These are phyloP conservation scores for Aspergillus funiculosus DNA, from an alignment of 495 filamentous ascomycete species.

Conservation along the genomic window DNA sequence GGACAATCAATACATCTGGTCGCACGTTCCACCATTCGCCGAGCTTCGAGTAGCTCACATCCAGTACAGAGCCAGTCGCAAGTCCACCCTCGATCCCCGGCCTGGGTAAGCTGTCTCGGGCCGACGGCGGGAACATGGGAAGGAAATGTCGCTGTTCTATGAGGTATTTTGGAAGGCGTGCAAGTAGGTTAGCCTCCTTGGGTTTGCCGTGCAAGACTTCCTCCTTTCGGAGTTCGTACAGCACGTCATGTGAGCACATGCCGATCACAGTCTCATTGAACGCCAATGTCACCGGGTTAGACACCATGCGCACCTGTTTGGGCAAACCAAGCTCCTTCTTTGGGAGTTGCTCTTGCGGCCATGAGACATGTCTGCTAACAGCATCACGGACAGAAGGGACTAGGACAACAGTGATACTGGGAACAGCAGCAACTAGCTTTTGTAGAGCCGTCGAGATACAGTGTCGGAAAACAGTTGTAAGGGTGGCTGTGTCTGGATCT, in stretches of 20 bases:
- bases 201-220: slow-evolving; percentile 60
- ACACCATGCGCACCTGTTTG: slow-evolving; percentile 68
- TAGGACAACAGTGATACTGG: slow-evolving; percentile 72
- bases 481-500: slow-evolving; percentile 69
- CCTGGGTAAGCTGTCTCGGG: slow-evolving; percentile 60
- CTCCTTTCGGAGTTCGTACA: slow-evolving; percentile 72
- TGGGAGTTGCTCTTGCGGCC: slow-evolving; percentile 78
- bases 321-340: slow-evolving; percentile 67
- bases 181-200: slow-evolving; percentile 53
- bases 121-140: slow-evolving; percentile 76
- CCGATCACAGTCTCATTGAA: slow-evolving; percentile 80
- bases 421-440: slow-evolving; percentile 58
- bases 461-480: slow-evolving; percentile 77
- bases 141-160: slow-evolving; percentile 87
- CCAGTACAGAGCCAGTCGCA: slow-evolving; percentile 68
- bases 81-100: slow-evolving; percentile 49
- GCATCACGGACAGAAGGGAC: slow-evolving; percentile 85
- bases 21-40: slow-evolving; percentile 81
- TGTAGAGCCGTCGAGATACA: slow-evolving; percentile 64
- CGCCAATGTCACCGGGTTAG: slow-evolving; percentile 80
- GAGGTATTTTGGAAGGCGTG: slow-evolving; percentile 62
- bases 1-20: slow-evolving; percentile 80
- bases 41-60: slow-evolving; percentile 79
- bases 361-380: slow-evolving; percentile 74
- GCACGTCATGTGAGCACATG: slow-evolving; percentile 74